Evolutionary conservation across 2,329 filamentous ascomycete genomes (phyloP).

Genomic region (Sclerotinia trifoliorum): DNA sequence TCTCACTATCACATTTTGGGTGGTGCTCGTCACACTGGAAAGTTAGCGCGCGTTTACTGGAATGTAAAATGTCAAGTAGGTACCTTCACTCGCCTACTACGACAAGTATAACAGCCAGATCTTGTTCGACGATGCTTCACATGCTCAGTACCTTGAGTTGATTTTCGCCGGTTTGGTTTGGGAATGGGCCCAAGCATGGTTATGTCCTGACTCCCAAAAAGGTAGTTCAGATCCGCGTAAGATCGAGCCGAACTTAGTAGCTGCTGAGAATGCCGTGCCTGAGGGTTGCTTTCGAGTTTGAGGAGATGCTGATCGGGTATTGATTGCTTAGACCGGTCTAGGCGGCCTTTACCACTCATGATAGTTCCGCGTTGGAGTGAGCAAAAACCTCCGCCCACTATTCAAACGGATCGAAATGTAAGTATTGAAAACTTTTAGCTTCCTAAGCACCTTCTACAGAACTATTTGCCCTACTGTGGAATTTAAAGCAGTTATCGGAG

Average conservation of each 20-base stretch:
- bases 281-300: constrained; percentile 4
- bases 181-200: constrained; percentile 36
- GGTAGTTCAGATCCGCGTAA: constrained; percentile 35
- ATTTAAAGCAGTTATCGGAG: not conserved
- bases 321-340: constrained; percentile 14
- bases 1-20: constrained; percentile 77
- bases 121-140: constrained; percentile 92
- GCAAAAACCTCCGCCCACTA: not conserved
- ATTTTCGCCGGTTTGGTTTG: constrained; percentile 36
- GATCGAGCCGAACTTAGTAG: constrained; percentile 18
- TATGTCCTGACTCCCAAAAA: constrained; percentile 37
- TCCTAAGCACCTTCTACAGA: constrained; percentile 12
- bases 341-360: constrained; percentile 14
- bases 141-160: constrained; percentile 35
- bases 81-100: constrained; percentile 82
- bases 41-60: constrained; percentile 31
- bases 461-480: not conserved
- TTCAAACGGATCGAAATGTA: not conserved
- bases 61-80: constrained; percentile 23
- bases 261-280: constrained; percentile 12
- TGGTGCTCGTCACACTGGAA: constrained; percentile 85
- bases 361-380: not conserved
- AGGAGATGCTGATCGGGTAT: constrained; percentile 13
- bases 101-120: constrained; percentile 91
- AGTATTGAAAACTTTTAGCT: not conserved